Evolutionary conservation across 768 basidiomycete species (phyloP).

Genomic region (Austroboletus eburneus): DNA sequence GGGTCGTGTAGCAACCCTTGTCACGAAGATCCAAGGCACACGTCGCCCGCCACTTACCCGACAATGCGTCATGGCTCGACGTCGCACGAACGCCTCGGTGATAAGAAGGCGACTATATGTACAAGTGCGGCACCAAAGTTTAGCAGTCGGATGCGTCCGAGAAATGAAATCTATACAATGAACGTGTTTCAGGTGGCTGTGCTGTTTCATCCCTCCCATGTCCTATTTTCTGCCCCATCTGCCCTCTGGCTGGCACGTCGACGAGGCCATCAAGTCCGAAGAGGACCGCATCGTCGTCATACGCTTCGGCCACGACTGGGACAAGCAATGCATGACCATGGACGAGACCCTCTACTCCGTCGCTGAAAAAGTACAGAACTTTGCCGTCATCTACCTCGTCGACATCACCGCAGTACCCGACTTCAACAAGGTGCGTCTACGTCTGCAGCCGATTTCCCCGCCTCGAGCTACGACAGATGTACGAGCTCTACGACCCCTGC

Average conservation of each 20-base stretch:
- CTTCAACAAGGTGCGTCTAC: constrained; percentile 80
- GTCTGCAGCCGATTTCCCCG: too few species aligned
- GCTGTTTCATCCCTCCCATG: constrained; percentile 39
- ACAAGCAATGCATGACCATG: constrained; percentile 96
- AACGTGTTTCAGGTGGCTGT: too few species aligned
- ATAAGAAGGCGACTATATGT: too few species aligned
- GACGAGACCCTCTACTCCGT: constrained; percentile 93
- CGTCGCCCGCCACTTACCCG: too few species aligned
- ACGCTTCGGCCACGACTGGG: constrained; percentile 93
- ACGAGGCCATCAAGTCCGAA: constrained; percentile 97
- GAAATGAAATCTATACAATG: too few species aligned
- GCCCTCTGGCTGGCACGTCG: constrained; percentile 96
- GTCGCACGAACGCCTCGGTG: too few species aligned
- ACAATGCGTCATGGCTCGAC: too few species aligned
- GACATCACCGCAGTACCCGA: constrained; percentile 98
- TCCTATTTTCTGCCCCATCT: constrained; percentile 88
- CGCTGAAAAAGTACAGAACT: constrained; percentile 97
- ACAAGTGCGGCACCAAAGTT: too few species aligned
- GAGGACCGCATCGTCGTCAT: constrained; percentile 94
- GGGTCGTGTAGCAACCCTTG: too few species aligned
- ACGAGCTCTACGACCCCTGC: constrained; percentile 95
- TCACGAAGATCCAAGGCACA: too few species aligned
- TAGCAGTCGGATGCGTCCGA: too few species aligned
- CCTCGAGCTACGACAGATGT: constrained; percentile 90
- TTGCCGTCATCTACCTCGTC: constrained; percentile 91